A percentile compares a stretch with the other conserved stretches of the same genome.
These are phyloP conservation scores for Beta macrorhiza DNA, from an alignment of 179 eudicot species.

Conservation along the genomic window DNA sequence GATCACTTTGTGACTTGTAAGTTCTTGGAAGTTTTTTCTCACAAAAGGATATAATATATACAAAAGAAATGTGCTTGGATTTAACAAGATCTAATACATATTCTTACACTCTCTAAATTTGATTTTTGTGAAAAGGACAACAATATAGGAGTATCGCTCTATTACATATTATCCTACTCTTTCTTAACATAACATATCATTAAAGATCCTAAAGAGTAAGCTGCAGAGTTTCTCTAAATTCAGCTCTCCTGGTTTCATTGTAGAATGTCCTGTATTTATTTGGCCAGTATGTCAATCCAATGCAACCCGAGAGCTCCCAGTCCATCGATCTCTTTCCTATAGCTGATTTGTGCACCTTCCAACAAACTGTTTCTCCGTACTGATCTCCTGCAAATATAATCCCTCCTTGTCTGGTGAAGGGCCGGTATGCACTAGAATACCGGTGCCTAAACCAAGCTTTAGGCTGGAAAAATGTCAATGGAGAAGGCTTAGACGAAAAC, in stretches of 20 bases:
- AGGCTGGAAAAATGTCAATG: slow-evolving; percentile 49
- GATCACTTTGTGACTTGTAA: too few species aligned
- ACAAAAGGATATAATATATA: too few species aligned
- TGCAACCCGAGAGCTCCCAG: slow-evolving; percentile 71
- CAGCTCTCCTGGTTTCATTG: slow-evolving; percentile 71
- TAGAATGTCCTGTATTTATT: slow-evolving; percentile 61
- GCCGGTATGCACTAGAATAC: slow-evolving; percentile 58
- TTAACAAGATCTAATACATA: neutral
- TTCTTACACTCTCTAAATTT: neutral
- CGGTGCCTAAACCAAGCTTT: slow-evolving; percentile 81
- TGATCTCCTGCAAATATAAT: slow-evolving; percentile 76
- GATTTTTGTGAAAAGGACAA: neutral
- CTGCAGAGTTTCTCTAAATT: slow-evolving; percentile 58
- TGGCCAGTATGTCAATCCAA: slow-evolving; percentile 94
- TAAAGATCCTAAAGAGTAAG: slow-evolving; percentile 35
- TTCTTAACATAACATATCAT: neutral
- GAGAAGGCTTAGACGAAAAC: slow-evolving; percentile 67
- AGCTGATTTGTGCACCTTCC: slow-evolving; percentile 62
- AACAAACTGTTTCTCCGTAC: slow-evolving; percentile 67
- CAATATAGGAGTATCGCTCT: neutral
- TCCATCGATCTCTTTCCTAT: slow-evolving; percentile 52
- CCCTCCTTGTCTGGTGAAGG: slow-evolving; percentile 83
- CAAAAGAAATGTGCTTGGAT: too few species aligned
- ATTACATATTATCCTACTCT: too few species aligned
- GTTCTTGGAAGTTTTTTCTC: too few species aligned